Evolutionary conservation across 805 yeast genomes (phyloP), one percentile per base, ranked within the genome.

Genomic region (Starmerella ratchasimensis): DNA sequence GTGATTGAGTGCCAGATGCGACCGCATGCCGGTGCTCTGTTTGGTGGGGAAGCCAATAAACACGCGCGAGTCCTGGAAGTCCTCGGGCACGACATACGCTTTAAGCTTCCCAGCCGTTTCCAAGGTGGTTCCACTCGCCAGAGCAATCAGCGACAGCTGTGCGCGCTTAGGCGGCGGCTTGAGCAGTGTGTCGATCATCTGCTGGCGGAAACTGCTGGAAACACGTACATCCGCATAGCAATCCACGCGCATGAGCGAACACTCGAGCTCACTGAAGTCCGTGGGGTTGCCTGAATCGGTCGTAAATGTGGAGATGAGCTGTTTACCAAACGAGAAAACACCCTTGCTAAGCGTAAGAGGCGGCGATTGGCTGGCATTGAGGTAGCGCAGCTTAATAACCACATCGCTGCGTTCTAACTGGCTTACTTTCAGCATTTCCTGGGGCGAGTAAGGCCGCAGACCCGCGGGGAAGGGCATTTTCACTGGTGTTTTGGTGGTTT

Each of bases 41-140:
- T 60, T 61, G 1, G 66, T 61, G 3, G 66, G 62, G 37, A 61
- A 61, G 4, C 66, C 66, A 37, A 61, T 58, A 34, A 57, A 62
- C 4, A 62, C 49, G 35, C 59, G 60, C 5, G 65, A 62, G 32
- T 61, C 64, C 28, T 51, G 52, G 32, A 44, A 45, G 6, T 49
- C 50, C 16, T 47, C 41, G 1, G 66, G 66, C 34, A 59, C 58
- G 16, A 61, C 50, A 33, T 57, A 60, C 23, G 56, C 47, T 3
- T 22, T 22, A 33, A 41, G 15, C 15, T 36, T 19, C 11, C 33
- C 8, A 8, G 3, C n/a, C 21, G 31, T 5, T 11, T 5, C 17
- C 22, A 11, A 3, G 19, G 10, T 9, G 7, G 21, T n/a, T 21
- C 30, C 9, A 6, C n/a, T 3, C 15, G 39, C 11, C 34, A 41